phyloP scores from a whole-genome alignment of 2,329 filamentous ascomycete genomes.

The Curvularia sp. region DNA sequence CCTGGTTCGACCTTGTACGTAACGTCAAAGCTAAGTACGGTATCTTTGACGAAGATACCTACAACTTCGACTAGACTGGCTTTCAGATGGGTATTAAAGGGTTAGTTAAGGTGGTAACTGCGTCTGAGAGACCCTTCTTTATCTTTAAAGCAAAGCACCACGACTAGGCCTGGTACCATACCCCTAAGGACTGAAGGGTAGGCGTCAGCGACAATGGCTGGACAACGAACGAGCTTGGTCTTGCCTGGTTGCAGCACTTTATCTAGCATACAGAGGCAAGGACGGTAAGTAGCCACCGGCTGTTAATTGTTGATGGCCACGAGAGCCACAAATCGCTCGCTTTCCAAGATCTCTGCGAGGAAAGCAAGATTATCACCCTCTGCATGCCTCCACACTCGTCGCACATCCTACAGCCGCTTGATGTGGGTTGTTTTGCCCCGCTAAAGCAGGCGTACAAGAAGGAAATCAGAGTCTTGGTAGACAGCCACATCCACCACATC shows the following conservation, averaged over 20 bases:
- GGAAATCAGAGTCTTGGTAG: neutral
- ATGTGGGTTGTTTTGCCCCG: conserved; percentile 19
- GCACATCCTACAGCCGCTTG: neutral
- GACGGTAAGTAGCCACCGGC: conserved; percentile 37
- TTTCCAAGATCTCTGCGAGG: conserved; percentile 47
- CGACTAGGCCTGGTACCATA: conserved; percentile 15
- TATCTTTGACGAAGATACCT: too few relatives aligned
- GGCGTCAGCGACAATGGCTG: conserved; percentile 44
- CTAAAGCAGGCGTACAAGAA: neutral
- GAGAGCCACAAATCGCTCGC: conserved; percentile 44
- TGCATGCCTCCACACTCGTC: conserved; percentile 32
- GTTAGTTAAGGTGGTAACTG: conserved; percentile 18
- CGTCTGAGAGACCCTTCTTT: conserved; percentile 18
- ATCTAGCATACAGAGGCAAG: conserved; percentile 37
- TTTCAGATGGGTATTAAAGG: too few relatives aligned
- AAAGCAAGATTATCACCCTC: conserved; percentile 51
- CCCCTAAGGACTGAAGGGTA: conserved; percentile 35
- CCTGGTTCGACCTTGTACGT: too few relatives aligned
- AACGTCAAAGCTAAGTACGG: too few relatives aligned
- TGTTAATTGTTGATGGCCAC: conserved; percentile 52
- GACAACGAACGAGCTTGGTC: conserved; percentile 46
- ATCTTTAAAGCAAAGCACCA: conserved; percentile 22
- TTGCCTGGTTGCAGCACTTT: conserved; percentile 50
- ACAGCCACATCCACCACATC: neutral
- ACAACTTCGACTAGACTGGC: too few relatives aligned